These are phyloP conservation scores for Quercus cerris DNA, from an alignment of 306 rosid species.

Conservation along the genomic window DNA sequence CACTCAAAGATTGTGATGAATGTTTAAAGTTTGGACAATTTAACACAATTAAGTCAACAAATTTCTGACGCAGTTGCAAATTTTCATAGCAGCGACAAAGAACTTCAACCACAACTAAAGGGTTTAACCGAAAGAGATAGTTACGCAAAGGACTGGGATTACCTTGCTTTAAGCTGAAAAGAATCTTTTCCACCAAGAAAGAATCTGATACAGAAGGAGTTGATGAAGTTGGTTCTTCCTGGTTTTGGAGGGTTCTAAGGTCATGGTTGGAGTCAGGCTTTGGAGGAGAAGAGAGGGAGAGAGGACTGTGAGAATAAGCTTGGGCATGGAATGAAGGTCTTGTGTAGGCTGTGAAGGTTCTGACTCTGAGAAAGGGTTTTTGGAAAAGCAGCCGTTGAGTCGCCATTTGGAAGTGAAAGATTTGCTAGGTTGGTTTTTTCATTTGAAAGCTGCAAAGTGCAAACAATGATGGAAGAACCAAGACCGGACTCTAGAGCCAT, in stretches of 20 bases:
- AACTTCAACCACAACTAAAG: constrained; percentile 43
- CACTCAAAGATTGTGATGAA: constrained; percentile 50
- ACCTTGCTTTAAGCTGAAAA: constrained; percentile 53
- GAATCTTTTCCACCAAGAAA: constrained; percentile 49
- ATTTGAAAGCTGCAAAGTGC: neutral
- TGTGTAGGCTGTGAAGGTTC: neutral
- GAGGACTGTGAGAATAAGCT: neutral
- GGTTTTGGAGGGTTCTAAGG: constrained; percentile 5
- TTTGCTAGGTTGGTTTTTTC: neutral
- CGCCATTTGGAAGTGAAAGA: constrained; percentile 20
- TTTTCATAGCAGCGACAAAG: constrained; percentile 44
- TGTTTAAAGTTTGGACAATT: constrained; percentile 48
- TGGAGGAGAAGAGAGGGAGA: constrained; percentile 5
- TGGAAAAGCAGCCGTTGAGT: neutral
- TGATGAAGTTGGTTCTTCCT: constrained; percentile 23
- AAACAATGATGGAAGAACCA: neutral
- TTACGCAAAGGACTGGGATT: constrained; percentile 27
- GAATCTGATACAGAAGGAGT: constrained; percentile 36
- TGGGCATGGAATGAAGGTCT: neutral
- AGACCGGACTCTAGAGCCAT: neutral
- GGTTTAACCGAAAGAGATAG: constrained; percentile 40
- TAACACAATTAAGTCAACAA: constrained; percentile 30
- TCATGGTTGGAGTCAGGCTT: constrained; percentile 4
- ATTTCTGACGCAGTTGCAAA: constrained; percentile 32
- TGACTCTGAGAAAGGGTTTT: constrained; percentile 9